A percentile compares a stretch with the other conserved stretches of the same genome.
Evolutionary conservation across 2,329 filamentous ascomycete genomes (phyloP).

Genomic region (Aspergillus cejpii): DNA sequence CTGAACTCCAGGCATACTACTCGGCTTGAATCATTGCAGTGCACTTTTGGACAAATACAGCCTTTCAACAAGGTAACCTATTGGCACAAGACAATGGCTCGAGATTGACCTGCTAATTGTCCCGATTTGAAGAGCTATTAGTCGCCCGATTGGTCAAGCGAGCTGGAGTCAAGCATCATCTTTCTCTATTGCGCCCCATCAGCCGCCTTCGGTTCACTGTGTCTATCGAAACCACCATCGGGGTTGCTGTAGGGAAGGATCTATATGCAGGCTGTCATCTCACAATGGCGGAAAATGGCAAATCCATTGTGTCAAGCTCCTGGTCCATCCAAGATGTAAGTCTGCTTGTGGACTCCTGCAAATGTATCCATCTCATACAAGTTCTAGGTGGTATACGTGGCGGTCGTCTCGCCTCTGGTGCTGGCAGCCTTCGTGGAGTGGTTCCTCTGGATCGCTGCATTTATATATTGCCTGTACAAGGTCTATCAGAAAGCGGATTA

Average conservation of each 20-base stretch:
- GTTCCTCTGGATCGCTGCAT: slow-evolving; percentile 91
- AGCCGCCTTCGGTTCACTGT: not conserved
- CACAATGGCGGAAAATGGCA: slow-evolving; percentile 8
- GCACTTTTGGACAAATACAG: no score
- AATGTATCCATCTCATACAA: slow-evolving; percentile 1
- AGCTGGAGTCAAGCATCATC: not conserved
- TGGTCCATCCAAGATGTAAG: slow-evolving; percentile 38
- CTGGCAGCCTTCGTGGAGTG: slow-evolving; percentile 81
- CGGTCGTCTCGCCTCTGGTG: slow-evolving; percentile 75
- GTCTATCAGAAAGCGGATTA: slow-evolving; percentile 85
- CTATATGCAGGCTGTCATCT: not conserved
- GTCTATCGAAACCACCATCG: not conserved
- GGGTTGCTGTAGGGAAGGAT: not conserved
- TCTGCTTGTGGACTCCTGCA: not conserved
- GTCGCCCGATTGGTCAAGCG: not conserved
- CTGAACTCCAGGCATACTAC: no score
- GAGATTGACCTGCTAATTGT: not conserved
- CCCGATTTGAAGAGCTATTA: not conserved
- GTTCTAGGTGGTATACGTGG: slow-evolving; percentile 71
- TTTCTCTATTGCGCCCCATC: not conserved
- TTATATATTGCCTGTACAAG: slow-evolving; percentile 83
- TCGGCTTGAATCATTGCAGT: no score
- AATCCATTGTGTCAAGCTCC: slow-evolving; percentile 16
- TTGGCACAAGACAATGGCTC: not conserved
- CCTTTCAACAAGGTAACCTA: no score